Evolutionary conservation across 1,139 yeast species (phyloP).

Genomic region (Taphrina deformans): DNA sequence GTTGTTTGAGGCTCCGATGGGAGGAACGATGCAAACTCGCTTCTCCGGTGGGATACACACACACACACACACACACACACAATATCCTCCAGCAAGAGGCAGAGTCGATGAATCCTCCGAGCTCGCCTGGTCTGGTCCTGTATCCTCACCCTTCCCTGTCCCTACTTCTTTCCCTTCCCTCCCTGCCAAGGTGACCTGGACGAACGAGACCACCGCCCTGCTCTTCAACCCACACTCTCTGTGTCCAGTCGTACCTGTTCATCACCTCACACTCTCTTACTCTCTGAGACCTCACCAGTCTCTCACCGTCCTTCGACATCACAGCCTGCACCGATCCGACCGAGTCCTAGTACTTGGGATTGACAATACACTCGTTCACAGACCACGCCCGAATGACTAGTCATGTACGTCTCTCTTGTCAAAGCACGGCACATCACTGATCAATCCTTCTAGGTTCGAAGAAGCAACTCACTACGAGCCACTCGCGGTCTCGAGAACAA

Average conservation of each 20-base stretch:
- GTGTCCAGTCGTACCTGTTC: not conserved
- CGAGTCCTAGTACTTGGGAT: no score
- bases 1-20: no score
- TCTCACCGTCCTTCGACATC: constrained; percentile 2
- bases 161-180: not conserved
- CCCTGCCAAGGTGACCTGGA: not conserved
- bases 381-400: constrained; percentile 6
- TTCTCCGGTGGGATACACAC: not conserved
- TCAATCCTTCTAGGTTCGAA: constrained; percentile 8
- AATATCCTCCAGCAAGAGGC: not conserved
- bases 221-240: not conserved
- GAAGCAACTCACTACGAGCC: constrained; percentile 15
- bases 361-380: no score
- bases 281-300: not conserved
- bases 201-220: not conserved
- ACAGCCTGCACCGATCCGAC: not conserved
- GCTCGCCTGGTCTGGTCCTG: no score
- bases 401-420: not conserved
- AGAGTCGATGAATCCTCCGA: not conserved
- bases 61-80: not conserved
- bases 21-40: not conserved
- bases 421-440: no score
- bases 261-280: not conserved
- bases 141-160: not conserved
- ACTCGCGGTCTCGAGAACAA: constrained; percentile 12